Conservation (phyloP, 805 yeast genomes). For the Kuraishia molischiana region DNA sequence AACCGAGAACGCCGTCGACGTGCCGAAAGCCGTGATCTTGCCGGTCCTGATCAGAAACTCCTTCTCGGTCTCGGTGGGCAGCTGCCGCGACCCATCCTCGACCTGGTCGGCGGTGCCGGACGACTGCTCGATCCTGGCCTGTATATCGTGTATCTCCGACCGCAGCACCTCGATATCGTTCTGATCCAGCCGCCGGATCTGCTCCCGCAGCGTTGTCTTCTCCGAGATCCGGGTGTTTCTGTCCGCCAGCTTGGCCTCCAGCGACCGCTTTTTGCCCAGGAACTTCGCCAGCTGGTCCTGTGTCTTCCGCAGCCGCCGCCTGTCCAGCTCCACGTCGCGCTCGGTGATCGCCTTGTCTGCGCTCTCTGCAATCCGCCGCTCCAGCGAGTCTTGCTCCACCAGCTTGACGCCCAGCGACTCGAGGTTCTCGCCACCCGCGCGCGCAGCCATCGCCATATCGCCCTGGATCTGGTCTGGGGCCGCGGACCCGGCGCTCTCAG, state of each 20-base stretch:
- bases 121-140: constrained; percentile 20
- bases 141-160: constrained; percentile 57
- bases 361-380: constrained; percentile 54
- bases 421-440: not conserved
- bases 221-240: constrained; percentile 59
- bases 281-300: constrained; percentile 33
- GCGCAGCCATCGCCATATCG: not conserved
- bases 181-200: constrained; percentile 38
- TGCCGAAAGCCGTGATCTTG: constrained; percentile 88
- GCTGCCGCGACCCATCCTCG: constrained; percentile 22
- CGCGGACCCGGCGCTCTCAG: no score
- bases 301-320: constrained; percentile 65
- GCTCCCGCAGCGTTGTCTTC: constrained; percentile 40
- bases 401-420: constrained; percentile 42
- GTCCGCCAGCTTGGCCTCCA: constrained; percentile 38
- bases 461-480: not conserved
- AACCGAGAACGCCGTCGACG: constrained; percentile 42
- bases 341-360: constrained; percentile 55
- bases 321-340: constrained; percentile 66
- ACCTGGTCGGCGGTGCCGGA: constrained; percentile 3
- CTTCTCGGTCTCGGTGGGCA: constrained; percentile 67
- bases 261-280: constrained; percentile 28
- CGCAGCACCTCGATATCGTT: constrained; percentile 43
- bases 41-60: constrained; percentile 86
- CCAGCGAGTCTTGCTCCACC: constrained; percentile 77